Evolutionary conservation across 257 asterid species (phyloP).

Genomic region (Parsonsia alboflavescens): DNA sequence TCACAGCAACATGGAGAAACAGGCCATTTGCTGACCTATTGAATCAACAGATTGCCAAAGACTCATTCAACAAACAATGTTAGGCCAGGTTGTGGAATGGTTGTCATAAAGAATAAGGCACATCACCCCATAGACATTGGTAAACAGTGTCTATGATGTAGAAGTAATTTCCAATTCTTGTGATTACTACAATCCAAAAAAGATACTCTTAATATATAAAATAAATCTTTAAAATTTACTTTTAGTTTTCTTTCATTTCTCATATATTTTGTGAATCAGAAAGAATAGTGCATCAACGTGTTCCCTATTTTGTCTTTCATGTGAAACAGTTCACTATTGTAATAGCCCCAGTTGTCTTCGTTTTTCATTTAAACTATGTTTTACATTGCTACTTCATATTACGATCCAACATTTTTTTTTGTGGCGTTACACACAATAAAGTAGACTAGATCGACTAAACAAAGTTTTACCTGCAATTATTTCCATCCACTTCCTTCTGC

Average conservation of each 20-base stretch:
- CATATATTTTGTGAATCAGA: neutral
- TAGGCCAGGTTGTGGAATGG: neutral
- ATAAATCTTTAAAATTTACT: neutral
- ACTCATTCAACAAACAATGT: neutral
- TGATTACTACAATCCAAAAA: neutral
- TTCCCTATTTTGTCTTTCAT: neutral
- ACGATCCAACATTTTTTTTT: neutral
- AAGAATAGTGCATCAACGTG: neutral
- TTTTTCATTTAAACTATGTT: neutral
- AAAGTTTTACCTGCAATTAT: conserved; percentile 47
- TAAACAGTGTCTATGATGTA: neutral
- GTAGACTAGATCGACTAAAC: neutral
- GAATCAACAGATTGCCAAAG: neutral
- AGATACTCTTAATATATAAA: neutral
- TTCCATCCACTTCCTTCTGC: conserved; percentile 31
- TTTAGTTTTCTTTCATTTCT: neutral
- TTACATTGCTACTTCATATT: neutral
- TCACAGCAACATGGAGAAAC: neutral
- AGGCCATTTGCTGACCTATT: too few relatives aligned
- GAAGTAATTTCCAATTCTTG: neutral
- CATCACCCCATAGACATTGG: neutral
- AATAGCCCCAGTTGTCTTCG: neutral
- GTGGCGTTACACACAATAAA: neutral
- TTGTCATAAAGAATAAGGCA: neutral
- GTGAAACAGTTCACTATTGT: neutral